Percentiles rank a stretch among this genome's conserved stretches.
Evolutionary conservation across 805 yeast genomes (phyloP).

Genomic region (Blastobotrys mokoenaii): DNA sequence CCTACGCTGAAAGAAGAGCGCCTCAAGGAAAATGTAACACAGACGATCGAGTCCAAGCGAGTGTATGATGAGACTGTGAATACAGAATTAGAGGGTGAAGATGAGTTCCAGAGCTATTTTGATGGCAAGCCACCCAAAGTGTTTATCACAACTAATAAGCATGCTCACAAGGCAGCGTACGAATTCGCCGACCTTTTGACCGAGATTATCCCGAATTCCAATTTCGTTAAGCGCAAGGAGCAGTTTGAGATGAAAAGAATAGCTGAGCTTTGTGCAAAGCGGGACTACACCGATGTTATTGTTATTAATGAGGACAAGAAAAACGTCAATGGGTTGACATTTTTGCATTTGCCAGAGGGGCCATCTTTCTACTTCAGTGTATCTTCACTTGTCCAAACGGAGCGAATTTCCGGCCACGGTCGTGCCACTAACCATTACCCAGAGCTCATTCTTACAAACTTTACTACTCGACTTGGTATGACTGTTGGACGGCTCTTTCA

Average conservation of each 20-base stretch:
- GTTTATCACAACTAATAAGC: slow-evolving; percentile 78
- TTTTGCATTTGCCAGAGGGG: slow-evolving; percentile 89
- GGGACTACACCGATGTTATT: slow-evolving; percentile 81
- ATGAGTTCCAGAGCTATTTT: slow-evolving; percentile 53
- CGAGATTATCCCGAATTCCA: slow-evolving; percentile 77
- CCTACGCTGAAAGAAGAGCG: slow-evolving; percentile 80
- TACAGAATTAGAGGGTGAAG: slow-evolving; percentile 35
- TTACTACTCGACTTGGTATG: slow-evolving; percentile 84
- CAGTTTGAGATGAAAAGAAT: slow-evolving; percentile 82
- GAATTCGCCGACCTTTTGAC: slow-evolving; percentile 81
- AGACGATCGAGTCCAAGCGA: slow-evolving; percentile 75
- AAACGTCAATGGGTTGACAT: slow-evolving; percentile 82
- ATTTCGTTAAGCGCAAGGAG: slow-evolving; percentile 79
- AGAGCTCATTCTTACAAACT: slow-evolving; percentile 85
- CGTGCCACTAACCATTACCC: slow-evolving; percentile 85
- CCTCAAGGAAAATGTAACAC: slow-evolving; percentile 66
- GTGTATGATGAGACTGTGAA: slow-evolving; percentile 78
- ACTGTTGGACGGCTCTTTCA: slow-evolving; percentile 91
- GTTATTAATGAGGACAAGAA: slow-evolving; percentile 94
- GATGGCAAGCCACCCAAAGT: slow-evolving; percentile 69
- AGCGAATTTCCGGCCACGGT: slow-evolving; percentile 80
- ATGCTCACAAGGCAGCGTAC: slow-evolving; percentile 79
- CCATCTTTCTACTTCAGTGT: slow-evolving; percentile 91
- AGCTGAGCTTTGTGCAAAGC: slow-evolving; percentile 68
- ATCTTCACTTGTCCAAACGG: slow-evolving; percentile 65